These are phyloP conservation scores for Lecanosticta acicola DNA, from an alignment of 2,329 filamentous ascomycete genomes.

Conservation along the genomic window DNA sequence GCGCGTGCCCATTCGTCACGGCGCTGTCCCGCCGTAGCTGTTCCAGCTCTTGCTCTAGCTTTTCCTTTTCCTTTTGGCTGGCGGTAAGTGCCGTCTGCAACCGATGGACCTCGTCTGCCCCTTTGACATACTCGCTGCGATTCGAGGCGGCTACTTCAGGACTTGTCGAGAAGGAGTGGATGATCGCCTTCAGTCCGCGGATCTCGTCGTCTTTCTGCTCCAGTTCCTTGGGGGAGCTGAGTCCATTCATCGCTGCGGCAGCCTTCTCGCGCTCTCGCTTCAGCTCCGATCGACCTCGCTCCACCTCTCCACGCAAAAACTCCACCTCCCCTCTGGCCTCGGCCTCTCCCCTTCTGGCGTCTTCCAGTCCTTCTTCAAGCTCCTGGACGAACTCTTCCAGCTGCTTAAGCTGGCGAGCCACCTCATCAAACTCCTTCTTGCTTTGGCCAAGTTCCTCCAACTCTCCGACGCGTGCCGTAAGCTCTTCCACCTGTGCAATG, in stretches of 20 bases:
- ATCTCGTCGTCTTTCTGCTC: conserved; percentile 98
- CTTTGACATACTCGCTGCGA: conserved; percentile 14
- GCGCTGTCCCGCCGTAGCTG: conserved; percentile 39
- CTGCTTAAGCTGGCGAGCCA: conserved; percentile 87
- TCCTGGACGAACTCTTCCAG: conserved; percentile 94
- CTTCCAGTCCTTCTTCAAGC: conserved; percentile 91
- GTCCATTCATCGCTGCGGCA: conserved; percentile 48
- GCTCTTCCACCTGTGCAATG: conserved; percentile 67
- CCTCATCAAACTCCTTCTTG: conserved; percentile 82
- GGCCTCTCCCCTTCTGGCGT: conserved; percentile 86
- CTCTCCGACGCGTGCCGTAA: conserved; percentile 77
- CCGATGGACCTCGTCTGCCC: conserved; percentile 48
- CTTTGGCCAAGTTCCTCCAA: conserved; percentile 73
- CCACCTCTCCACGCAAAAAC: conserved; percentile 89
- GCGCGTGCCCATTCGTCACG: conserved; percentile 38
- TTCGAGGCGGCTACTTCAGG: conserved; percentile 39
- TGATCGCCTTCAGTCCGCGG: conserved; percentile 91
- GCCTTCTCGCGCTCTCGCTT: conserved; percentile 82
- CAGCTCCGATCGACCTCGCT: conserved; percentile 81
- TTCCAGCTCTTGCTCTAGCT: conserved; percentile 84
- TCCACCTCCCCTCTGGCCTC: conserved; percentile 95
- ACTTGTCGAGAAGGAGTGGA: conserved; percentile 85
- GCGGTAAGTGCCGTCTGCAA: conserved; percentile 60
- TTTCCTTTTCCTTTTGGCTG: conserved; percentile 73
- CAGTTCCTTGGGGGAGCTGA: conserved; percentile 60